A percentile compares a stretch with the other conserved stretches of the same genome.
These are phyloP conservation scores for Didymella exigua DNA, from an alignment of 2,329 filamentous ascomycete genomes.

Conservation along the genomic window DNA sequence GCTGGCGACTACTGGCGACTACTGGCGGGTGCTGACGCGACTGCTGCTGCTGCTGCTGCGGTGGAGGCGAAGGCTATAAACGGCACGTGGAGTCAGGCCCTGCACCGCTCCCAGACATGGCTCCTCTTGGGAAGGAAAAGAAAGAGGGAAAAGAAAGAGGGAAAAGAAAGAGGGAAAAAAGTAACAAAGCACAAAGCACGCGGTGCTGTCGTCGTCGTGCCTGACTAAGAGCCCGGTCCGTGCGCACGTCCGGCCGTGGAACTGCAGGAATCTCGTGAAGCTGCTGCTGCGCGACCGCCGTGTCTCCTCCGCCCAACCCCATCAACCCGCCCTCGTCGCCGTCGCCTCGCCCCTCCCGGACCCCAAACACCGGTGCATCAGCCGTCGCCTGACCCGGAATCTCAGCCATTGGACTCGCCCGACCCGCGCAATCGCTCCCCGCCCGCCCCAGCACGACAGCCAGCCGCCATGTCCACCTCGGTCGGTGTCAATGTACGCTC, in stretches of 20 bases:
- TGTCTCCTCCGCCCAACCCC: conserved; percentile 29
- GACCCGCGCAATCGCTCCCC: conserved; percentile 23
- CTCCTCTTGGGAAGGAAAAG: too few species aligned
- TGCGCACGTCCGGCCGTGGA: conserved; percentile 1
- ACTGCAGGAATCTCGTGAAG: conserved; percentile 31
- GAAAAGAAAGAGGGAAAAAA: too few species aligned
- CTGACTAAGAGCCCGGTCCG: conserved; percentile 23
- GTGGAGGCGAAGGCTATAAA: background rate
- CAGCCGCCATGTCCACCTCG: conserved; percentile 51
- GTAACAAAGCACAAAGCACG: too few species aligned
- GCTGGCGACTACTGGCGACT: too few species aligned
- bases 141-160: too few species aligned
- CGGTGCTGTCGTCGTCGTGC: conserved; percentile 1
- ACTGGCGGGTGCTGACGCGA: too few species aligned
- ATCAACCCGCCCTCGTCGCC: conserved; percentile 30
- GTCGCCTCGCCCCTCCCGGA: conserved; percentile 25
- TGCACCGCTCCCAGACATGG: conserved; percentile 16
- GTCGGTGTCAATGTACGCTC: conserved; percentile 60
- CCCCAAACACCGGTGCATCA: conserved; percentile 20
- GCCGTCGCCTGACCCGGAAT: conserved; percentile 25
- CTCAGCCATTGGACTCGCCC: conserved; percentile 41
- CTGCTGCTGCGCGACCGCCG: conserved; percentile 11
- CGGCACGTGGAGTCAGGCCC: background rate
- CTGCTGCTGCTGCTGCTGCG: too few species aligned
- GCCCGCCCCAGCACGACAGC: conserved; percentile 29